Percentiles rank a stretch among this genome's conserved stretches.
phyloP scores from a whole-genome alignment of 257 asterid genomes.

The Jasminum sambac region DNA sequence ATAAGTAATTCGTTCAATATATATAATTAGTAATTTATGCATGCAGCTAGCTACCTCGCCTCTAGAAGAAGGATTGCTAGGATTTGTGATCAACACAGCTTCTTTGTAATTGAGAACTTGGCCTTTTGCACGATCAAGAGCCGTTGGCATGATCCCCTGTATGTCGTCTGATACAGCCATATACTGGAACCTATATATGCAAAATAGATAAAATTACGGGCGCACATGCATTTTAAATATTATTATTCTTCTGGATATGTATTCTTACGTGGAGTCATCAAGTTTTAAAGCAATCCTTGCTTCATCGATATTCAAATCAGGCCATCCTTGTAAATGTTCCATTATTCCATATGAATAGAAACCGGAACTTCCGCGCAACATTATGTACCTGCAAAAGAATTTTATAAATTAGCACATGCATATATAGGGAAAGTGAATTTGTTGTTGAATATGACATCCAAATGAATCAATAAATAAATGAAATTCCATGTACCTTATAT shows the following conservation, averaged over 20 bases:
- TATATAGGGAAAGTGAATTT: background rate
- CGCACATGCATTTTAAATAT: background rate
- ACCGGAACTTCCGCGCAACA: conserved; percentile 34
- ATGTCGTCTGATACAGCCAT: conserved; percentile 69
- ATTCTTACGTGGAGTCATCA: conserved; percentile 19
- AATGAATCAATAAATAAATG: background rate
- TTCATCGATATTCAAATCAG: conserved; percentile 24
- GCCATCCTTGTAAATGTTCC: conserved; percentile 39
- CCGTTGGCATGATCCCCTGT: conserved; percentile 69
- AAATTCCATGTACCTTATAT: conserved; percentile 29
- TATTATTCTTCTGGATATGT: background rate
- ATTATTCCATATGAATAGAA: conserved; percentile 39
- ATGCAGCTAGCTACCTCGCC: no score
- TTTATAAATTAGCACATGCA: background rate
- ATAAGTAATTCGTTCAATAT: background rate
- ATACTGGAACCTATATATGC: conserved; percentile 51
- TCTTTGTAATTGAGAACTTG: conserved; percentile 52
- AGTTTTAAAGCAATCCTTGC: conserved; percentile 37
- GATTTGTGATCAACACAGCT: conserved; percentile 53
- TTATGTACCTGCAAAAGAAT: conserved; percentile 25
- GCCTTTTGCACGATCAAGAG: conserved; percentile 43
- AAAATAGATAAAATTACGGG: background rate
- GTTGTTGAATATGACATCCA: background rate
- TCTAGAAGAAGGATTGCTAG: conserved; percentile 25
- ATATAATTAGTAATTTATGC: background rate